Percentiles rank a stretch among this genome's conserved stretches.
Conservation (phyloP, 2,329 filamentous ascomycete species). For the Colletotrichum sp. region DNA sequence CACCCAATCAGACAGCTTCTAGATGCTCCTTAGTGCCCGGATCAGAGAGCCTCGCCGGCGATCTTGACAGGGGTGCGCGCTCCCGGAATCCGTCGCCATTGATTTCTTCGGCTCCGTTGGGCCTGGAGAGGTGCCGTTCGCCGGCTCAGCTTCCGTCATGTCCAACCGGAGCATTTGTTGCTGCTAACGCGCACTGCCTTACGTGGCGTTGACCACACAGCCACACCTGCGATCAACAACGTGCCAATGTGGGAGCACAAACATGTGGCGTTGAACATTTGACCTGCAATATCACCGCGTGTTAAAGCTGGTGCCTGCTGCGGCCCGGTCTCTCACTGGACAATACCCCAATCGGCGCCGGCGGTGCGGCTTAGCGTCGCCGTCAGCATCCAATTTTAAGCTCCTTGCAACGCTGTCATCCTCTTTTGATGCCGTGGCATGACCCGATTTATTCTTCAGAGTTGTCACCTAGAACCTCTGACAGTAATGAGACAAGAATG, state of each 20-base stretch:
- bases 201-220: not conserved
- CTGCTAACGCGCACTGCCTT: not conserved
- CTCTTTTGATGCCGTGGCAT: not conserved
- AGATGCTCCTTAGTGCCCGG: not conserved
- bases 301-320: not conserved
- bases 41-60: not conserved
- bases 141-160: not conserved
- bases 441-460: not conserved
- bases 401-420: not conserved
- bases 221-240: not conserved
- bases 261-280: not conserved
- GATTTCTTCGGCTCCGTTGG: not conserved
- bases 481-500: not conserved
- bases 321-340: not conserved
- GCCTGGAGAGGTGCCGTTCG: not conserved
- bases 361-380: not conserved
- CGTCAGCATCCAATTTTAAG: not conserved
- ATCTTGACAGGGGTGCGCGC: not conserved
- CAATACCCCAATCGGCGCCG: not conserved
- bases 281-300: not conserved
- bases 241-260: not conserved
- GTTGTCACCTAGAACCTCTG: not conserved
- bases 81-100: not conserved
- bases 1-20: not conserved
- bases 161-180: not conserved